Evolutionary conservation across 2,329 filamentous ascomycete species (phyloP).

Genomic region (Fusarium vanettenii): DNA sequence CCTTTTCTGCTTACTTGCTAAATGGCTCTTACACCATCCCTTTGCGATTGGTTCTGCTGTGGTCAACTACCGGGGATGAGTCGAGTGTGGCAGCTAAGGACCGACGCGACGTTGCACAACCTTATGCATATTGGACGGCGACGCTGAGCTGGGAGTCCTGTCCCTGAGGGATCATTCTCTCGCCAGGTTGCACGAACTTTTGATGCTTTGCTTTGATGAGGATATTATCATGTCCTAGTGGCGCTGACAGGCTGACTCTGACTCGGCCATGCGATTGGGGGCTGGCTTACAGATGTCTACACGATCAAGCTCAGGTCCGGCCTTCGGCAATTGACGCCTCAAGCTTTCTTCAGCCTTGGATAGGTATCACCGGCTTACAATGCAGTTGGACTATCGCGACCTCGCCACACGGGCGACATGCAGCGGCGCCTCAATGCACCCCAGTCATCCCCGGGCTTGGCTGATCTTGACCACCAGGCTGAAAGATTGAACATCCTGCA

Average conservation of each 20-base stretch:
- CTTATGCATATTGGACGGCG: conserved; percentile 22
- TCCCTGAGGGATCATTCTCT: conserved; percentile 11
- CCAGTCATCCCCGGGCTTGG: background rate
- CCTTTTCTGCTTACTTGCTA: conserved; percentile 1
- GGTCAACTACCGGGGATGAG: conserved; percentile 2
- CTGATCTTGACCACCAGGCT: conserved; percentile 7
- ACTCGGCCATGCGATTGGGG: conserved; percentile 2
- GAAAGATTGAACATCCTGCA: conserved; percentile 13
- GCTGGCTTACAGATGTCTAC: conserved; percentile 7
- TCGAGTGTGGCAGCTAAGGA: conserved; percentile 12
- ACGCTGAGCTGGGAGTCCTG: background rate
- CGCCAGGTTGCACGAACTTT: conserved; percentile 10
- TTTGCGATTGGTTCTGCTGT: conserved; percentile 13
- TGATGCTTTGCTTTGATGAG: conserved; percentile 17
- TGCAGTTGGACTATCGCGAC: conserved; percentile 15
- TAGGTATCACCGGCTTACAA: conserved; percentile 13
- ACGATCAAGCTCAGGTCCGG: background rate
- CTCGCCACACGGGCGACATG: conserved; percentile 7
- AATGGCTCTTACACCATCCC: conserved; percentile 6
- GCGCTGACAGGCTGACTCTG: conserved; percentile 29
- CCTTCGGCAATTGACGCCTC: conserved; percentile 12
- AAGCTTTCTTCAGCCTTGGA: background rate
- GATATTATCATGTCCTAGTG: conserved; percentile 5
- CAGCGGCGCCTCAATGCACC: background rate
- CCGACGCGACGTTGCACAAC: conserved; percentile 21